Evolutionary conservation across 306 rosid species (phyloP).

Genomic region (Pueraria montana): DNA sequence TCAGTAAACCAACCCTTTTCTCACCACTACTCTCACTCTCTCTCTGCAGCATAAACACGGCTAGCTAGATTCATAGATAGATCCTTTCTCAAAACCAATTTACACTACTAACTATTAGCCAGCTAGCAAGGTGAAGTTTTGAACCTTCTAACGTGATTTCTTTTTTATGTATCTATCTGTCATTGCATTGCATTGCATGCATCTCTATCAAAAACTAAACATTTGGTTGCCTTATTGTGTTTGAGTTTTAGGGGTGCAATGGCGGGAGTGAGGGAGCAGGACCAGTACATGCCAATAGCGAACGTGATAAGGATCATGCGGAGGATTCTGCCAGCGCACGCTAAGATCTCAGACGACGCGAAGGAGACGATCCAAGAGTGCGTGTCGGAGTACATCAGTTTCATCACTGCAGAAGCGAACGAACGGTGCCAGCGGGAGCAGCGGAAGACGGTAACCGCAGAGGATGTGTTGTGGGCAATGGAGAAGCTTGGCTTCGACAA

Average conservation of each 20-base stretch:
- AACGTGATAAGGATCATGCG: constrained; percentile 85
- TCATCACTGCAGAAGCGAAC: constrained; percentile 83
- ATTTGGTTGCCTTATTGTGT: no score
- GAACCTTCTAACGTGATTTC: background rate
- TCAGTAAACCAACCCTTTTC: background rate
- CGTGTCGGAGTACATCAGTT: constrained; percentile 81
- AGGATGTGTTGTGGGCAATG: constrained; percentile 82
- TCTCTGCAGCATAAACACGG: background rate
- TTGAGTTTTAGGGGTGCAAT: background rate
- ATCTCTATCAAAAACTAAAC: background rate
- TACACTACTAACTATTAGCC: background rate
- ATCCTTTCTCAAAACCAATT: background rate
- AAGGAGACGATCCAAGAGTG: constrained; percentile 81
- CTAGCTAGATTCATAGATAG: background rate
- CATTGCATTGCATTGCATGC: background rate
- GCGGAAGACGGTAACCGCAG: constrained; percentile 75
- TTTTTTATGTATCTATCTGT: background rate
- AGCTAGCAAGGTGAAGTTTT: background rate
- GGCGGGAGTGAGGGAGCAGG: constrained; percentile 62
- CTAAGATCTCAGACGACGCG: constrained; percentile 81
- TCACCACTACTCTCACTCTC: no score
- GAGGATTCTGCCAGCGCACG: constrained; percentile 68
- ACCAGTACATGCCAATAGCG: constrained; percentile 83
- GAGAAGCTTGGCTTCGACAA: constrained; percentile 75
- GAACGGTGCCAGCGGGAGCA: constrained; percentile 72